phyloP scores from a whole-genome alignment of 2,329 filamentous ascomycete species.

The Fusarium mangiferae region DNA sequence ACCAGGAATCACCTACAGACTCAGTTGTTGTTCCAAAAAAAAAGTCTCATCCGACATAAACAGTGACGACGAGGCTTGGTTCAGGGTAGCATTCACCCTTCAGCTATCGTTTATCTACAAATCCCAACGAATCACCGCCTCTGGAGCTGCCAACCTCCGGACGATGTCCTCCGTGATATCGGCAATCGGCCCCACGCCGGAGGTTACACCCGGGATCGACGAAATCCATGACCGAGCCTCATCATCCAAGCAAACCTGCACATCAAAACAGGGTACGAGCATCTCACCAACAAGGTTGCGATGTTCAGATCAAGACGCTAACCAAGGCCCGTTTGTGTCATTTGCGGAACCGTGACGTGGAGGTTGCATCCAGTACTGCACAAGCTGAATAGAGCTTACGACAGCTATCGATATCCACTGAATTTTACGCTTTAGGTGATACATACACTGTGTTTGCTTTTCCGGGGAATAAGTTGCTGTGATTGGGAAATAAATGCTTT shows the following conservation, averaged over 20 bases:
- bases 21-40: neutral
- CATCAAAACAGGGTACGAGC: constrained; percentile 11
- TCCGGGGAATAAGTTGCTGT: neutral
- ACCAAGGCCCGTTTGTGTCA: constrained; percentile 4
- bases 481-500: neutral
- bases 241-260: neutral
- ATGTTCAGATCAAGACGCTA: neutral
- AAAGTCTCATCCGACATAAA: neutral
- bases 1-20: neutral
- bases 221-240: constrained; percentile 27
- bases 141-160: constrained; percentile 3
- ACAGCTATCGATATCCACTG: neutral
- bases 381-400: neutral
- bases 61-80: neutral
- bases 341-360: constrained; percentile 28
- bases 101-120: neutral
- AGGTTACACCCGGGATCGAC: constrained; percentile 30
- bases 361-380: neutral
- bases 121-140: neutral
- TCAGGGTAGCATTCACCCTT: neutral
- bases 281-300: neutral
- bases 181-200: constrained; percentile 27
- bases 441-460: neutral
- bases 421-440: neutral
- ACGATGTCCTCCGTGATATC: constrained; percentile 10